Evolutionary conservation across 305 asterid species (phyloP).

Genomic region (Solanum aculeatissimum): DNA sequence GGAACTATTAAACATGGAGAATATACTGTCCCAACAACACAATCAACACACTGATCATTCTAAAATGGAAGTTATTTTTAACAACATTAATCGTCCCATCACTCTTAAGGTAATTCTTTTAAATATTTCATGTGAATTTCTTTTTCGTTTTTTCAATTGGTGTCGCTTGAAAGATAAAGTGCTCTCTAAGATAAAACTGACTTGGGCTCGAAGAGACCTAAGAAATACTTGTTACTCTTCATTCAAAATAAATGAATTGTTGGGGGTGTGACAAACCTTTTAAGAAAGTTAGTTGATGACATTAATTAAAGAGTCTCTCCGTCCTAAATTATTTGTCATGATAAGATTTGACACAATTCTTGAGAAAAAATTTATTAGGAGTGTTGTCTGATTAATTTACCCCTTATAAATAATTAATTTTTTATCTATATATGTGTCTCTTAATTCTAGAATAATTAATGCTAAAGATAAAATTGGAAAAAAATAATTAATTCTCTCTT

Average conservation of each 20-base stretch:
- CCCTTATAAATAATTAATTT: too few relatives aligned
- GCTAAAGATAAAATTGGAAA: too few relatives aligned
- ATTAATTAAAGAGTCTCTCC: too few relatives aligned
- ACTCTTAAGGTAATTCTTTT: constrained; percentile 26
- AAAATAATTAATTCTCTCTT: too few relatives aligned
- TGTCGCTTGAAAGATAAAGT: fast-evolving
- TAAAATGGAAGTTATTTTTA: constrained; percentile 19
- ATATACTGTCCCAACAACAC: neutral
- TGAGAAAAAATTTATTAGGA: too few relatives aligned
- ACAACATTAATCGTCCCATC: constrained; percentile 26
- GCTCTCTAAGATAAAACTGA: neutral
- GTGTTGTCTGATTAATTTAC: too few relatives aligned
- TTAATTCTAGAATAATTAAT: too few relatives aligned
- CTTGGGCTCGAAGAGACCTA: neutral
- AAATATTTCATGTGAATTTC: neutral
- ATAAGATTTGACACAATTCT: too few relatives aligned
- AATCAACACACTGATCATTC: neutral
- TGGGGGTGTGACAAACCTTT: neutral
- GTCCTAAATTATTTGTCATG: too few relatives aligned
- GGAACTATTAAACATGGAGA: neutral
- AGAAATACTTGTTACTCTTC: neutral
- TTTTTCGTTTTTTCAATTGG: neutral
- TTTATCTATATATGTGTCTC: too few relatives aligned
- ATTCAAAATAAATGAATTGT: neutral
- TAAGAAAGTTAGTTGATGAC: too few relatives aligned